Evolutionary conservation across 108 stramenopile species (phyloP), one percentile per base, ranked within the genome.

Genomic region (Discostella stelligeroides): DNA sequence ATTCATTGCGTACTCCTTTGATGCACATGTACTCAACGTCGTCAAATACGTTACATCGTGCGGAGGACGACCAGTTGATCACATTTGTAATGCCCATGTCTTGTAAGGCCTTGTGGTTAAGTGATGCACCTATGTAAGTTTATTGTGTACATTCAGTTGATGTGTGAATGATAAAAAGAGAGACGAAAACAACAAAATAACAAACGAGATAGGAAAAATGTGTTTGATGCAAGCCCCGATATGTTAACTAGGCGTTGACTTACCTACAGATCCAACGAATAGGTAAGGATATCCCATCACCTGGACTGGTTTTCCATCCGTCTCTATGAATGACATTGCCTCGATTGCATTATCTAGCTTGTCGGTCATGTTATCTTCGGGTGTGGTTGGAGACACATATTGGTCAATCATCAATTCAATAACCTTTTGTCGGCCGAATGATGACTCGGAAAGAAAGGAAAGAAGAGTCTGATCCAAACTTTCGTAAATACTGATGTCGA

Each of bases 21-120:
- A 75, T 58, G 21, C 67, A 68, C 41, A 59, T 41, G 66, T 75
- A 75, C 66, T 66, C 56, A 10, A 75, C 67, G 56, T 49, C 73
- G 17, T 47, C 56, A n/a, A 42, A 63, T 23, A 62, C 37, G 46
- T 72, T 40, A 27, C 71, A 72, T 43, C 38, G 24, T 4, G 71
- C 40, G 11, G 71, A 28, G 8, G 37, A 18, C 13, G 51, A 54
- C 71, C 61, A 72, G 42, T 72, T 72, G 10, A 75, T 38, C 21
- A 75, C 39, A 6, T 75, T 39, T 12, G 73, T 75, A 20, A 75
- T 75, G 1, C 53, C 53, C n/a, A 57, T 11, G 1, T 59, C 27
- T 7, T 40, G 18, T n/a, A 75, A 42, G 20, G 66, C 41, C 3
- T 45, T 20, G 20, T 51, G 34, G 24, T 75, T 75, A 30, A 68